phyloP scores from a whole-genome alignment of 768 basidiomycete genomes.

The Mycena venus region DNA sequence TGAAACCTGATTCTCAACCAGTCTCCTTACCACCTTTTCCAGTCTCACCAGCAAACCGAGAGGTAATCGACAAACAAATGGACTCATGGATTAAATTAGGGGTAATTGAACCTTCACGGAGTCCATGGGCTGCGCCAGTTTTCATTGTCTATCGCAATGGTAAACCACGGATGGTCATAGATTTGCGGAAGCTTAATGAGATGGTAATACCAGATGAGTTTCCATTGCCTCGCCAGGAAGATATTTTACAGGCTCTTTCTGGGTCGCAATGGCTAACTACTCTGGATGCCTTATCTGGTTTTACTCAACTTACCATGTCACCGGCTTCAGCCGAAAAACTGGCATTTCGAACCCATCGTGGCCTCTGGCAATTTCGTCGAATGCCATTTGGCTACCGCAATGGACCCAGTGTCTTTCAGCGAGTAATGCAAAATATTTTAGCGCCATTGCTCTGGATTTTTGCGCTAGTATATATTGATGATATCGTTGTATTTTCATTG shows the following conservation, averaged over 20 bases:
- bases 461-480: slow-evolving; percentile 55
- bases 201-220: slow-evolving; percentile 39
- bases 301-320: no score
- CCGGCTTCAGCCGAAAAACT: no score
- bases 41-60: no score
- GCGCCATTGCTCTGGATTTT: slow-evolving; percentile 53
- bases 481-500: slow-evolving; percentile 51
- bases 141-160: slow-evolving; percentile 52
- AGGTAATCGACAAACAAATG: no score
- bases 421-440: slow-evolving; percentile 53
- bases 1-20: no score
- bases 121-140: no score
- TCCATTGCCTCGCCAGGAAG: slow-evolving; percentile 37
- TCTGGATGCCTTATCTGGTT: no score
- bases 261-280: no score
- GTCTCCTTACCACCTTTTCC: no score
- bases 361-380: slow-evolving; percentile 53
- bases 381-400: slow-evolving; percentile 56
- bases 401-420: slow-evolving; percentile 54
- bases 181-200: slow-evolving; percentile 44
- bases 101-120: no score
- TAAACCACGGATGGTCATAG: slow-evolving; percentile 51
- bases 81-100: no score
- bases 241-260: slow-evolving; percentile 44
- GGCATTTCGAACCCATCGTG: slow-evolving; percentile 54